Evolutionary conservation across 495 filamentous ascomycete species (phyloP).

Genomic region (Neurospora sp.): DNA sequence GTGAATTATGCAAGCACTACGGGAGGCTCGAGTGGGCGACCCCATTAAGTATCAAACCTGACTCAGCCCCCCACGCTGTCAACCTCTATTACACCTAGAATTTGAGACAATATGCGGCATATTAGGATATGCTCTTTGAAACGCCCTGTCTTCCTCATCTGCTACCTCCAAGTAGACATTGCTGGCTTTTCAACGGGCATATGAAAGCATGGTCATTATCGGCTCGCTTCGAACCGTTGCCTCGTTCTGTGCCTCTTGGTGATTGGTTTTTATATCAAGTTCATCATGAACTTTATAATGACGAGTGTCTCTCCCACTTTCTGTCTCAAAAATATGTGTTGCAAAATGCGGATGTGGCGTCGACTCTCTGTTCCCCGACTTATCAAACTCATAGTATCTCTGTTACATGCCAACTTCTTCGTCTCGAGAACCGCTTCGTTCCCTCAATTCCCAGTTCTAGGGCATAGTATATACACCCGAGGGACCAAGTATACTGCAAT

Average conservation of each 20-base stretch:
- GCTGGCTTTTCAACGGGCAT: background rate
- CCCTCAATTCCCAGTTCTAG: too few species aligned
- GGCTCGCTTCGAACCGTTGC: background rate
- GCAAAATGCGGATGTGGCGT: background rate
- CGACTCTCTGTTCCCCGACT: background rate
- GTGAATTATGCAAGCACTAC: background rate
- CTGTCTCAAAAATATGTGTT: background rate
- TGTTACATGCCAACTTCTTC: too few species aligned
- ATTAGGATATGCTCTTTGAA: background rate
- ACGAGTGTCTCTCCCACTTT: background rate
- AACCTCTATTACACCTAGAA: background rate
- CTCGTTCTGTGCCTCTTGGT: background rate
- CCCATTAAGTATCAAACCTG: background rate
- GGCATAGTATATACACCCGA: too few species aligned
- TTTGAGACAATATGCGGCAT: background rate
- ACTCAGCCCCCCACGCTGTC: background rate
- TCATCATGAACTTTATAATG: background rate
- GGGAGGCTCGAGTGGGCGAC: background rate
- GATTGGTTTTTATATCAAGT: background rate
- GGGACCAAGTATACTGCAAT: too few species aligned
- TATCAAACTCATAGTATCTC: background rate
- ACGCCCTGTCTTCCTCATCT: background rate
- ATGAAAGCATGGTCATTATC: background rate
- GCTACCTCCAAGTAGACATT: background rate
- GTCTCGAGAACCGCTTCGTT: too few species aligned